A percentile compares a stretch with the other conserved stretches of the same genome.
Evolutionary conservation across 805 yeast species (phyloP).

Genomic region (Candida bentonensis): DNA sequence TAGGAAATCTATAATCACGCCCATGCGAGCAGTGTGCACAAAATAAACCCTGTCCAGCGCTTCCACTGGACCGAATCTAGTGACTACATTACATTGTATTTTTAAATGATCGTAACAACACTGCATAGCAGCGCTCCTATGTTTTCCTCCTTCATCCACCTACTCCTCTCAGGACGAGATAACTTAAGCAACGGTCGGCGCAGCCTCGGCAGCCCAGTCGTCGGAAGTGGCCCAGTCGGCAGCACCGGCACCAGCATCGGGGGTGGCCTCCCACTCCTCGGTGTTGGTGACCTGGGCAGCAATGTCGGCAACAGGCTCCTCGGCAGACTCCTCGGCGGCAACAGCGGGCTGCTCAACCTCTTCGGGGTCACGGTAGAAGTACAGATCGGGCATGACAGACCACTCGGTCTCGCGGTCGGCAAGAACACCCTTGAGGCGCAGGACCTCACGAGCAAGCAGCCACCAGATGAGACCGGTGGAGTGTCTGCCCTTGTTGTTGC

Average conservation of each 20-base stretch:
- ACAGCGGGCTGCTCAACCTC: constrained; percentile 75
- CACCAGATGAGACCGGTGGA: constrained; percentile 99
- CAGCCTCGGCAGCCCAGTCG: constrained; percentile 31
- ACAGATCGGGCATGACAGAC: constrained; percentile 99
- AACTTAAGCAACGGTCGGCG: constrained; percentile 16
- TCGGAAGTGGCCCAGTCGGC: constrained; percentile 44
- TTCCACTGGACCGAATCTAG: too few relatives aligned
- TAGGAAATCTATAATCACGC: too few relatives aligned
- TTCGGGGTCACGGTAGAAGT: constrained; percentile 99
- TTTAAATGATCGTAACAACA: background rate
- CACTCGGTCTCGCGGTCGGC: constrained; percentile 94
- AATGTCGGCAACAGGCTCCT: constrained; percentile 48
- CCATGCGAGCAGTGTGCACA: too few relatives aligned
- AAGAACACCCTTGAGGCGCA: constrained; percentile 95
- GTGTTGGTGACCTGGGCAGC: constrained; percentile 48
- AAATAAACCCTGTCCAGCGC: too few relatives aligned
- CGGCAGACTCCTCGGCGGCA: constrained; percentile 48
- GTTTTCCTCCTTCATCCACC: background rate
- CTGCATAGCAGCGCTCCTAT: background rate
- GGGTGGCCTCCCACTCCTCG: constrained; percentile 31
- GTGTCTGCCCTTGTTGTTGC: constrained; percentile 99
- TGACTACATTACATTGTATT: background rate
- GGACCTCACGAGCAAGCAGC: constrained; percentile 97
- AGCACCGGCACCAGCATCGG: constrained; percentile 35
- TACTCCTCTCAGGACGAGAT: background rate